These are phyloP conservation scores for Aspergillus sp. DNA, from an alignment of 2,329 filamentous ascomycete species.

Conservation along the genomic window DNA sequence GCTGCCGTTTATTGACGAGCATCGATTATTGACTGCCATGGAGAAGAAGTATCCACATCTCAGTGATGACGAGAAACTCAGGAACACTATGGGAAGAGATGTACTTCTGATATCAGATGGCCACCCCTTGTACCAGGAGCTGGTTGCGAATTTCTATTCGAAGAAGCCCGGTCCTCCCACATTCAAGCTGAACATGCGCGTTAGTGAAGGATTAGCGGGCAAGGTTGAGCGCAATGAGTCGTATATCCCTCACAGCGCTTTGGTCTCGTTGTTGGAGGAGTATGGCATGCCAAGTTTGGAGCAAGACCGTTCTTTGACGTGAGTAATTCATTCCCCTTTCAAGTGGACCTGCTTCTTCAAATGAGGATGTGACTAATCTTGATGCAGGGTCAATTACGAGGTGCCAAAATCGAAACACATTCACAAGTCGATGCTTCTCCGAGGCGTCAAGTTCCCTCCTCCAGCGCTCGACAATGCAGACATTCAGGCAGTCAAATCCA, in stretches of 20 bases:
- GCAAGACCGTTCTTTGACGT: constrained; percentile 79
- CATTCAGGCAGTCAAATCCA: constrained; percentile 61
- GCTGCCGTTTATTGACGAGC: constrained; percentile 92
- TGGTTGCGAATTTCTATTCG: constrained; percentile 80
- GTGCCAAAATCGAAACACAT: constrained; percentile 63
- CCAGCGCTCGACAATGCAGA: constrained; percentile 68
- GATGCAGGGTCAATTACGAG: constrained; percentile 67
- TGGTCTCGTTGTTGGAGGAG: constrained; percentile 68
- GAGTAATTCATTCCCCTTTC: constrained; percentile 29
- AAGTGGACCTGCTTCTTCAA: background rate
- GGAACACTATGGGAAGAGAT: constrained; percentile 74
- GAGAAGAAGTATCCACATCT: constrained; percentile 72
- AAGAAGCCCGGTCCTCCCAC: constrained; percentile 66
- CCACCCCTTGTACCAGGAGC: constrained; percentile 77
- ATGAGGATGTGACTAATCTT: constrained; percentile 20
- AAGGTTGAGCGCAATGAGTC: constrained; percentile 71
- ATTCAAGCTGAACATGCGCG: constrained; percentile 64
- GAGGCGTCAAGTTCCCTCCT: constrained; percentile 65
- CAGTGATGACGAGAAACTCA: constrained; percentile 63
- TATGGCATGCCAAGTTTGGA: constrained; percentile 68
- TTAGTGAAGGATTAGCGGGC: constrained; percentile 71
- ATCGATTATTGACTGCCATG: constrained; percentile 73
- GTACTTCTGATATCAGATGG: constrained; percentile 76
- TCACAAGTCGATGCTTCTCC: constrained; percentile 91
- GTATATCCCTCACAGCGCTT: constrained; percentile 73